phyloP scores from a whole-genome alignment of 805 yeast species.

The Monosporozyma yasuniensis region DNA sequence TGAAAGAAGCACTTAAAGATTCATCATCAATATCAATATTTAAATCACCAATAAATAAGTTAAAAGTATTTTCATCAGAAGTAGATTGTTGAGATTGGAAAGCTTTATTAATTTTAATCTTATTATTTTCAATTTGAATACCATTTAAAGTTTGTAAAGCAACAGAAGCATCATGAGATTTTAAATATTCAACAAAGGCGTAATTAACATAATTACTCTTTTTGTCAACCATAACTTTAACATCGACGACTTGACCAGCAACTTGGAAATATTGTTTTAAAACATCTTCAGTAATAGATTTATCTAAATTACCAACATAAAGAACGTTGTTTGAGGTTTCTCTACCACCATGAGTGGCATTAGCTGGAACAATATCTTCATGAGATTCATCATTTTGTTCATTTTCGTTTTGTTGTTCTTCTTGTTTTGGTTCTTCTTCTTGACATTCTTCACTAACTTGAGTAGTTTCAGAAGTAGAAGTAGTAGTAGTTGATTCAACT shows the following conservation, averaged over 20 bases:
- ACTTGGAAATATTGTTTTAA: slow-evolving; percentile 53
- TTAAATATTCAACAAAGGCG: slow-evolving; percentile 72
- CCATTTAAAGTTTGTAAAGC: slow-evolving; percentile 60
- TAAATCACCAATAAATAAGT: slow-evolving; percentile 80
- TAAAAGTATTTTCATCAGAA: slow-evolving; percentile 48
- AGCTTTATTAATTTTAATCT: slow-evolving; percentile 71
- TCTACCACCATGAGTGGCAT: slow-evolving; percentile 73
- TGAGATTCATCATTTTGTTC: neutral
- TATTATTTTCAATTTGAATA: slow-evolving; percentile 42
- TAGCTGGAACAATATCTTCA: slow-evolving; percentile 44
- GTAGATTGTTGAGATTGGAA: slow-evolving; percentile 67
- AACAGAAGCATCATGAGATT: slow-evolving; percentile 46
- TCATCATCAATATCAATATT: slow-evolving; percentile 79
- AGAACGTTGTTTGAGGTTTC: slow-evolving; percentile 64
- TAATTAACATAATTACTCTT: slow-evolving; percentile 66
- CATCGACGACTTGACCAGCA: slow-evolving; percentile 51
- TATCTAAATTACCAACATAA: slow-evolving; percentile 69
- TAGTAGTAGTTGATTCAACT: slow-evolving; percentile 6
- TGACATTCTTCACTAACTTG: neutral
- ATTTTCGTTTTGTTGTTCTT: neutral
- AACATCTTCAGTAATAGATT: slow-evolving; percentile 53
- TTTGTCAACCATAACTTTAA: slow-evolving; percentile 69
- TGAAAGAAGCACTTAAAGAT: slow-evolving; percentile 47
- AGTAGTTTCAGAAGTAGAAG: slow-evolving; percentile 4
- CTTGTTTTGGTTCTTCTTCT: neutral